phyloP scores from a whole-genome alignment of 495 filamentous ascomycete species.

The Melanomma pulvis-pyrius region DNA sequence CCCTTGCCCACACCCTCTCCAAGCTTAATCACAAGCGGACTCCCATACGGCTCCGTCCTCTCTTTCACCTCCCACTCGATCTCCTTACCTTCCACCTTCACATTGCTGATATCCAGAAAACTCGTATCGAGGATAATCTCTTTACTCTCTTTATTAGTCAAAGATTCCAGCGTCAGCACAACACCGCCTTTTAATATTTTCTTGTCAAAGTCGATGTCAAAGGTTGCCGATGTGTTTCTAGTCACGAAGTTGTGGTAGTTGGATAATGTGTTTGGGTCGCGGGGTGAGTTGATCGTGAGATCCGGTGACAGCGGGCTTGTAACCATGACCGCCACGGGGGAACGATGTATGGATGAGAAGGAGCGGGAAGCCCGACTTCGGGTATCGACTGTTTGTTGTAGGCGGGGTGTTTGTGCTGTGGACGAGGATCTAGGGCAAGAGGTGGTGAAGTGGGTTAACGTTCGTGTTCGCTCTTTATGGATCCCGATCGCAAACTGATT shows the following conservation, averaged over 20 bases:
- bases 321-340: slow-evolving; percentile 29
- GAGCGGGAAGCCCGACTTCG: slow-evolving; percentile 1
- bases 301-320: slow-evolving; percentile 9
- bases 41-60: slow-evolving; percentile 74
- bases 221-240: slow-evolving; percentile 74
- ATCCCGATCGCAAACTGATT: background rate
- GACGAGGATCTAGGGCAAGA: background rate
- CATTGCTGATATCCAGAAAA: slow-evolving; percentile 67
- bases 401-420: background rate
- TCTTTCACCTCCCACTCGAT: slow-evolving; percentile 71
- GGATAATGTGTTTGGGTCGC: slow-evolving; percentile 85
- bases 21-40: slow-evolving; percentile 73
- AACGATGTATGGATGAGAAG: slow-evolving; percentile 26
- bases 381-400: background rate
- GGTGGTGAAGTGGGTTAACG: background rate
- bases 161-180: slow-evolving; percentile 69
- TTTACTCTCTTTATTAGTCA: slow-evolving; percentile 66
- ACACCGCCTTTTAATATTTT: slow-evolving; percentile 76
- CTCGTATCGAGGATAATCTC: slow-evolving; percentile 89
- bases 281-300: slow-evolving; percentile 25
- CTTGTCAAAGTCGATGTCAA: slow-evolving; percentile 79
- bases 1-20: slow-evolving; percentile 64
- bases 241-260: slow-evolving; percentile 88
- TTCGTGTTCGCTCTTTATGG: background rate
- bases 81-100: slow-evolving; percentile 63